Evolutionary conservation across 805 yeast genomes (phyloP).

Genomic region (Zygoascus ofunaensis): DNA sequence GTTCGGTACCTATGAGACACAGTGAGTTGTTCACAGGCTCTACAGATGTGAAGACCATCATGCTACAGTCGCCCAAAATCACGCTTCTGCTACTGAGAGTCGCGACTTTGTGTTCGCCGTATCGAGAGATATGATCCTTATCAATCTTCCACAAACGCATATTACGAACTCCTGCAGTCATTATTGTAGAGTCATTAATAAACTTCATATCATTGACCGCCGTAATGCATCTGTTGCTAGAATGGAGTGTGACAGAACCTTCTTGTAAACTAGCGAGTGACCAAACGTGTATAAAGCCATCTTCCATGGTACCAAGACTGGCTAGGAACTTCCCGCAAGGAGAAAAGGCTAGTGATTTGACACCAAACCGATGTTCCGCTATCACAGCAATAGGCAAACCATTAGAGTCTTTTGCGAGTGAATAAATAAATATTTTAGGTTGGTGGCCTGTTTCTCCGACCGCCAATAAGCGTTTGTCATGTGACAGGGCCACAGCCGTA

Average conservation of each 20-base stretch:
- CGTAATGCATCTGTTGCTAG: constrained; percentile 57
- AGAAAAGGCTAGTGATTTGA: constrained; percentile 46
- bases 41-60: constrained; percentile 33
- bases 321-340: constrained; percentile 48
- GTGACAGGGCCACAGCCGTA: constrained; percentile 49
- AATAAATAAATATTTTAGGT: constrained; percentile 54
- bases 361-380: constrained; percentile 59
- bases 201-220: constrained; percentile 47
- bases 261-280: constrained; percentile 23
- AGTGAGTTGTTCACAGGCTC: constrained; percentile 5
- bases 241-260: constrained; percentile 31
- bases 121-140: not conserved
- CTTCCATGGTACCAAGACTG: constrained; percentile 59
- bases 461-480: constrained; percentile 46
- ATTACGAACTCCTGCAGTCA: constrained; percentile 55
- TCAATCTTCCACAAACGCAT: constrained; percentile 51
- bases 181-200: constrained; percentile 38
- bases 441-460: constrained; percentile 65
- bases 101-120: constrained; percentile 16
- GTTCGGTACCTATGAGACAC: not conserved
- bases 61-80: constrained; percentile 38
- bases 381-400: constrained; percentile 43
- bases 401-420: constrained; percentile 42
- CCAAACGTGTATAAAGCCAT: constrained; percentile 63
- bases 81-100: constrained; percentile 52